Percentiles rank a stretch among this genome's conserved stretches.
These are phyloP conservation scores for Cyanidium caldarium DNA, from an alignment of 23 red algal genomes.

Conservation along the genomic window DNA sequence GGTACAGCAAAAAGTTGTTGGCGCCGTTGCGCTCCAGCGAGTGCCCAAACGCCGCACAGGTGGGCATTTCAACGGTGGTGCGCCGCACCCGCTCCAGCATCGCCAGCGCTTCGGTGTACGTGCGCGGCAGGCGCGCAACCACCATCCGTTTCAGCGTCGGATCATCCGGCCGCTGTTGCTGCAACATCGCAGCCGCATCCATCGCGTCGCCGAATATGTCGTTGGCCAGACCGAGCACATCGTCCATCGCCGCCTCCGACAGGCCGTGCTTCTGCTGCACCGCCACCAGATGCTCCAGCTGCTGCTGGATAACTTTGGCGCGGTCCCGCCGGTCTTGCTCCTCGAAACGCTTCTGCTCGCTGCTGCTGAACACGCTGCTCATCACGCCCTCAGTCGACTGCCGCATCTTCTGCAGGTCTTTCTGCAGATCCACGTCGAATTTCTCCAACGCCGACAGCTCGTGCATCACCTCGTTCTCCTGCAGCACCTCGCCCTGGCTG, in stretches of 20 bases:
- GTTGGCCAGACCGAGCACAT: conserved; percentile 27
- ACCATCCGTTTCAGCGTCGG: not conserved
- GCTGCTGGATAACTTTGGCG: not conserved
- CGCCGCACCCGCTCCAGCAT: not conserved
- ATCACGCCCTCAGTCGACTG: not conserved
- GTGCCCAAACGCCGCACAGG: conserved; percentile 76
- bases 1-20: conserved; percentile 89
- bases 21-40: conserved; percentile 91
- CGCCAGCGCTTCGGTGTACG: not conserved
- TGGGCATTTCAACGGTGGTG: not conserved
- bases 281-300: conserved; percentile 30
- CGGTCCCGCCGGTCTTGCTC: conserved; percentile 1
- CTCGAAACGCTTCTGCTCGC: not conserved
- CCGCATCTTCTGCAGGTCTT: conserved; percentile 28
- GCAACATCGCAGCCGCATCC: not conserved
- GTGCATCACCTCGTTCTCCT: conserved; percentile 14
- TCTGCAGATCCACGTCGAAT: conserved; percentile 41
- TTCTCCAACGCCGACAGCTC: conserved; percentile 38
- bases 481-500: conserved; percentile 17
- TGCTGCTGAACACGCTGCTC: not conserved
- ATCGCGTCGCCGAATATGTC: not conserved
- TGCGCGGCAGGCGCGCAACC: not conserved
- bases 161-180: not conserved
- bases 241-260: conserved; percentile 35
- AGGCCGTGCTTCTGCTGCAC: conserved; percentile 38